These are phyloP conservation scores for Forsythia viridissima DNA, from an alignment of 257 asterid species.

Conservation along the genomic window DNA sequence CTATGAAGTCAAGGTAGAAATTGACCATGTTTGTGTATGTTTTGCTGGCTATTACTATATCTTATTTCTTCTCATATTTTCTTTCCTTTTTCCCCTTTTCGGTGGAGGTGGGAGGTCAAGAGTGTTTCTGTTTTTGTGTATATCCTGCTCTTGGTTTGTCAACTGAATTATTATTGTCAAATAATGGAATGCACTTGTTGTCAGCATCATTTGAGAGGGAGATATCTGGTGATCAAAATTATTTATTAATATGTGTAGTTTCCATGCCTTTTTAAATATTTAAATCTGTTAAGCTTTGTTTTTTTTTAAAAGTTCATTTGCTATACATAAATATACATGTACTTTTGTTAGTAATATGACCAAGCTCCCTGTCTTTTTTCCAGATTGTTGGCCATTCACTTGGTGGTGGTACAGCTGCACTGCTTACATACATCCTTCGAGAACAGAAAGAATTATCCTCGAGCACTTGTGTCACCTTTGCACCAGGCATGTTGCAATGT, in stretches of 20 bases:
- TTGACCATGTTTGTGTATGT: background rate
- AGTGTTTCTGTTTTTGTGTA: background rate
- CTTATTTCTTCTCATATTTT: background rate
- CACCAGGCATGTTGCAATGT: constrained; percentile 63
- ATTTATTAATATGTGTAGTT: background rate
- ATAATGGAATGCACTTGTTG: background rate
- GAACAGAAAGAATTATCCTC: constrained; percentile 74
- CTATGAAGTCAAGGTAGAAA: constrained; percentile 64
- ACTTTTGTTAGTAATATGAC: background rate
- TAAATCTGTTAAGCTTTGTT: background rate
- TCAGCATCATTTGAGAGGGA: background rate
- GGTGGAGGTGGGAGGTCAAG: background rate
- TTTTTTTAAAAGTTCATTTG: constrained; percentile 6
- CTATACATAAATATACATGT: background rate
- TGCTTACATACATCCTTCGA: constrained; percentile 79
- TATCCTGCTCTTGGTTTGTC: background rate
- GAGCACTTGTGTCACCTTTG: constrained; percentile 70
- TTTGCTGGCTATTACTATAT: background rate
- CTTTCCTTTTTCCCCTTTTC: constrained; percentile 5
- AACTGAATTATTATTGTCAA: background rate
- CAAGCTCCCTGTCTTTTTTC: constrained; percentile 23
- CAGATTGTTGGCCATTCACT: constrained; percentile 91
- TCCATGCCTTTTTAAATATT: background rate
- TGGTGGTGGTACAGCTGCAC: constrained; percentile 93
- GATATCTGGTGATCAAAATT: background rate